phyloP scores from a whole-genome alignment of 1,284 basidiomycete species.

The Ustilago shanxiensis region DNA sequence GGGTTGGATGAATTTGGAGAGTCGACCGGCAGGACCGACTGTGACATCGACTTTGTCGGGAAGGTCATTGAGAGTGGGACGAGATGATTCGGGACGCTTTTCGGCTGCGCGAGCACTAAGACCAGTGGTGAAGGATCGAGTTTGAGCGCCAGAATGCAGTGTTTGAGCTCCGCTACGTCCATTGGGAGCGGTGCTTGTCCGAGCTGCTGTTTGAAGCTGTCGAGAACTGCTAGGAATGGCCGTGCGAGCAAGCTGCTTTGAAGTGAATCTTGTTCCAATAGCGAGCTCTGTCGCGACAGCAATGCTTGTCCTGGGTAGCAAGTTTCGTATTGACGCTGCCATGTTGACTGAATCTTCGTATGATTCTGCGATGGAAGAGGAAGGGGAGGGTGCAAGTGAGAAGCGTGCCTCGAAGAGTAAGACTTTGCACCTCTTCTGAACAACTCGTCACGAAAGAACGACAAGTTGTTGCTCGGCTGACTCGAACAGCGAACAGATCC shows the following conservation, averaged over 20 bases:
- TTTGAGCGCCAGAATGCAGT: not conserved
- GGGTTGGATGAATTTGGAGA: slow-evolving; percentile 56
- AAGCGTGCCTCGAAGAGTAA: too few species aligned
- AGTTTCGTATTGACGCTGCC: not conserved
- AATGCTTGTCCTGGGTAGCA: not conserved
- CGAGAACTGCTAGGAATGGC: not conserved
- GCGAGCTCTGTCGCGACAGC: not conserved
- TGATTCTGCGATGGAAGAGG: not conserved
- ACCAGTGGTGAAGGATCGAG: not conserved
- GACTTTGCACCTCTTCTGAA: not conserved
- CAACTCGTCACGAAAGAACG: not conserved
- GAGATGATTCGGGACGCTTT: slow-evolving; percentile 15
- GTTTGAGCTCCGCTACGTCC: not conserved
- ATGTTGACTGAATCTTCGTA: not conserved
- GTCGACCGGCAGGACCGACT: slow-evolving; percentile 57
- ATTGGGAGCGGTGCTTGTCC: not conserved
- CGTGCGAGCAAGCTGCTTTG: not conserved
- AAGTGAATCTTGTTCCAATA: not conserved
- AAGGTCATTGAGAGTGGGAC: slow-evolving; percentile 33
- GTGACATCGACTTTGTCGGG: slow-evolving; percentile 61
- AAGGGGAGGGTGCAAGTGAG: too few species aligned
- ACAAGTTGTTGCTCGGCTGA: not conserved
- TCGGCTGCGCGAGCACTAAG: slow-evolving; percentile 18
- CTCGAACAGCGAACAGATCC: not conserved
- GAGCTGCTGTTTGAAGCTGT: not conserved